These are phyloP conservation scores for Talinum fruticosum DNA, from an alignment of 148 eudicot species.

Conservation along the genomic window DNA sequence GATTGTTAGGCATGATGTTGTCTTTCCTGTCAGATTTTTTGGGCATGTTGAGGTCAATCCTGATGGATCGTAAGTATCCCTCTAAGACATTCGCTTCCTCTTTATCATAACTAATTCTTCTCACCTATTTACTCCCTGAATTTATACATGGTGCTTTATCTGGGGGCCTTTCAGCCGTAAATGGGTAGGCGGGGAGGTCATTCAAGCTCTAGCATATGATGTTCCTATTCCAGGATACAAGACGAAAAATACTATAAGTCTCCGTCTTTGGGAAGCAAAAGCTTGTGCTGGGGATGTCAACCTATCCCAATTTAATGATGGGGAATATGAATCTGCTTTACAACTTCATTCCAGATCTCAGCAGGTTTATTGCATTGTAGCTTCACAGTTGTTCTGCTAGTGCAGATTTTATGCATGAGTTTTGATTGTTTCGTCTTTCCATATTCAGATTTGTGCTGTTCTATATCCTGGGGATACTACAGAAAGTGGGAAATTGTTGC, in stretches of 20 bases:
- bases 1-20: slow-evolving; percentile 85
- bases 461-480: slow-evolving; percentile 98
- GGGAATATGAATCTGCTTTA: slow-evolving; percentile 83
- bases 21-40: slow-evolving; percentile 86
- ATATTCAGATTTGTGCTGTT: slow-evolving; percentile 87
- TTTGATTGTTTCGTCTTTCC: slow-evolving; percentile 14
- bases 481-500: slow-evolving; percentile 78
- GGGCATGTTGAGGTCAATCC: slow-evolving; percentile 79
- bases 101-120: not conserved
- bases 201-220: slow-evolving; percentile 95
- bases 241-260: slow-evolving; percentile 91
- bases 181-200: slow-evolving; percentile 89
- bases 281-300: slow-evolving; percentile 76
- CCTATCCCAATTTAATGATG: slow-evolving; percentile 91
- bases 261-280: slow-evolving; percentile 99
- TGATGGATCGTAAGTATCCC: slow-evolving; percentile 73
- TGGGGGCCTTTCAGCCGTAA: slow-evolving; percentile 53
- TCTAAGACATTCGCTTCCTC: slow-evolving; percentile 2
- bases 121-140: not conserved
- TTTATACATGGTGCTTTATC: slow-evolving; percentile 6
- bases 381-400: not conserved
- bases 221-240: slow-evolving; percentile 98
- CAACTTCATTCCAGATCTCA: slow-evolving; percentile 88
- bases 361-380: slow-evolving; percentile 45
- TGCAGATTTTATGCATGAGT: not conserved